Percentiles rank a stretch among this genome's conserved stretches.
These are phyloP conservation scores for Rehmannia glutinosa DNA, from an alignment of 257 asterid genomes.

Conservation along the genomic window DNA sequence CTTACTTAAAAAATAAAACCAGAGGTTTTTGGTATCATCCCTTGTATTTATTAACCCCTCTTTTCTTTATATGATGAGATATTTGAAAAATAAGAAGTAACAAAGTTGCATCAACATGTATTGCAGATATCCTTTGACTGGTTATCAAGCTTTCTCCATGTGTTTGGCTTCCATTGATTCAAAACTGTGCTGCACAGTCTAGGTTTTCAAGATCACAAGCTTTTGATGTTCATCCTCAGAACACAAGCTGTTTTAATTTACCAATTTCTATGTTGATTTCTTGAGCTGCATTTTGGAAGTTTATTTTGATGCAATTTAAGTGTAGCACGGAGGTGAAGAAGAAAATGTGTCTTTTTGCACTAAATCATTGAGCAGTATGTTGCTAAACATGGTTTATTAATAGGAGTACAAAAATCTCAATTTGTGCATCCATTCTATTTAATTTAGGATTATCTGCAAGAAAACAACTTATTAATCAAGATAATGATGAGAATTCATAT, in stretches of 20 bases:
- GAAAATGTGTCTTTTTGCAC: background rate
- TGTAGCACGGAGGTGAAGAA: background rate
- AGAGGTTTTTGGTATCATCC: too few species aligned
- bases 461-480: too few species aligned
- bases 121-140: constrained; percentile 89
- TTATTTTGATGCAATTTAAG: background rate
- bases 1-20: too few species aligned
- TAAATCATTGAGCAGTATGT: background rate
- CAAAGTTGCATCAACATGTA: background rate
- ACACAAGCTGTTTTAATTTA: constrained; percentile 1
- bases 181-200: constrained; percentile 84
- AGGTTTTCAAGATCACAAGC: background rate
- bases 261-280: background rate
- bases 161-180: constrained; percentile 88
- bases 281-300: constrained; percentile 1
- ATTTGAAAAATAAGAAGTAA: background rate
- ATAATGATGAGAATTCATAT: too few species aligned
- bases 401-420: background rate
- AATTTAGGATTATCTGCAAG: background rate
- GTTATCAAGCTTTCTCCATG: constrained; percentile 92
- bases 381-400: background rate
- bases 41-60: too few species aligned
- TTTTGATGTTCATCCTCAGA: constrained; percentile 27
- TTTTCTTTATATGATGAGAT: background rate
- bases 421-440: background rate